Conservation (phyloP, 352 stramenopile genomes). For the Plasmopara muralis region DNA sequence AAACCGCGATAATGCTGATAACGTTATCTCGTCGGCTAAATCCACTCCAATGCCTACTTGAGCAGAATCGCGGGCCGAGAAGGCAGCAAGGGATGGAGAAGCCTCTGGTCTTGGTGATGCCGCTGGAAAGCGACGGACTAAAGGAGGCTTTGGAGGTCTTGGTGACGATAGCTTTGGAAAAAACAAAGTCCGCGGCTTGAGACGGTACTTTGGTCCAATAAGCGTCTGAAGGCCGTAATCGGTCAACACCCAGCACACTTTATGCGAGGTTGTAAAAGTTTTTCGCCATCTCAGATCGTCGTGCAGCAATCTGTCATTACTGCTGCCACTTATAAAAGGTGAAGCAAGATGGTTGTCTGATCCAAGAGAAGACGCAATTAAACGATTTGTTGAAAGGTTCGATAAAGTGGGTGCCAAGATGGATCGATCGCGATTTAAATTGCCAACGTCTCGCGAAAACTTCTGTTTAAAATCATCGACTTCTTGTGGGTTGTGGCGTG, state of each 20-base stretch:
- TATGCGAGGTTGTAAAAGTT: constrained; percentile 40
- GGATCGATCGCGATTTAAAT: constrained; percentile 46
- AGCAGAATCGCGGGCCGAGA: constrained; percentile 34
- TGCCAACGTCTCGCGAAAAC: constrained; percentile 63
- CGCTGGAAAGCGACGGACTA: background rate
- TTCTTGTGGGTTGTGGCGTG: constrained; percentile 63
- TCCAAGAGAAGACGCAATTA: constrained; percentile 21
- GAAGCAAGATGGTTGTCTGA: constrained; percentile 22
- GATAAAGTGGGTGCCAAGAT: constrained; percentile 7
- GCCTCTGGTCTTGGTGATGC: constrained; percentile 23
- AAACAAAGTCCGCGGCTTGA: constrained; percentile 44
- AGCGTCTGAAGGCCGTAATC: constrained; percentile 48
- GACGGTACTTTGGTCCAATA: constrained; percentile 55
- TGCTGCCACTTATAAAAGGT: constrained; percentile 10
- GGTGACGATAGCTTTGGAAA: constrained; percentile 20
- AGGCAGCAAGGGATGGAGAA: constrained; percentile 24
- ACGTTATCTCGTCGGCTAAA: constrained; percentile 38
- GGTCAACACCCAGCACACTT: constrained; percentile 64
- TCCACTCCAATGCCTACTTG: constrained; percentile 43
- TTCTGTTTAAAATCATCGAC: constrained; percentile 72
- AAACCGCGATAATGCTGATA: constrained; percentile 39
- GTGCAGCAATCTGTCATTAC: constrained; percentile 12
- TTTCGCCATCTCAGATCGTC: constrained; percentile 36
- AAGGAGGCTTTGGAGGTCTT: constrained; percentile 11
- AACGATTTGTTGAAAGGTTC: constrained; percentile 15